Conservation (phyloP, 345 rosid genomes). For the Hibiscus tridactylites region DNA sequence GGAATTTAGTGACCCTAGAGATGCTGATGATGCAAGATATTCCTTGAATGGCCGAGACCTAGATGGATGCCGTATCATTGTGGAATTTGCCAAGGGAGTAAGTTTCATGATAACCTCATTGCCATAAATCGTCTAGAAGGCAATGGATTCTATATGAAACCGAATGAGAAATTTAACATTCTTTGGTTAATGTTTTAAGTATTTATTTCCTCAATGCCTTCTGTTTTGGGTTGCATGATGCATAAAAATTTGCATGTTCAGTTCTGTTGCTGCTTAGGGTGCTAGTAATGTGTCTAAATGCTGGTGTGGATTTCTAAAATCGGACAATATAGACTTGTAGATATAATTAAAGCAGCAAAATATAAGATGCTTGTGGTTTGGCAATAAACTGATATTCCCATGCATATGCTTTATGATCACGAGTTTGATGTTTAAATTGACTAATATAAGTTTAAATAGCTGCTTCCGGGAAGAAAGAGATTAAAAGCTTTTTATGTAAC, state of each 20-base stretch:
- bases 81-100: constrained; percentile 79
- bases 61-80: constrained; percentile 70
- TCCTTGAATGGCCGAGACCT: constrained; percentile 62
- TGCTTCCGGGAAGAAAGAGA: not conserved
- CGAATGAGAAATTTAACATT: not conserved
- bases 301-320: not conserved
- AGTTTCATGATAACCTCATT: not conserved
- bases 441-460: not conserved
- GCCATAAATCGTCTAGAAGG: not conserved
- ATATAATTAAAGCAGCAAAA: too few species aligned
- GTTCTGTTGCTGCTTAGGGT: not conserved
- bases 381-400: not conserved
- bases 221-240: not conserved
- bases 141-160: too few species aligned
- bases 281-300: not conserved
- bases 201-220: not conserved
- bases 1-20: constrained; percentile 78
- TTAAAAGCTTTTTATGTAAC: not conserved
- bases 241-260: not conserved
- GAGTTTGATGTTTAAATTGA: not conserved
- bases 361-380: too few species aligned
- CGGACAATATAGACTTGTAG: not conserved
- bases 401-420: not conserved
- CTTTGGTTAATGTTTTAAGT: not conserved
- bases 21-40: constrained; percentile 80